Evolutionary conservation across 1,284 basidiomycete genomes (phyloP).

Genomic region (Anthracocystis walkeri): DNA sequence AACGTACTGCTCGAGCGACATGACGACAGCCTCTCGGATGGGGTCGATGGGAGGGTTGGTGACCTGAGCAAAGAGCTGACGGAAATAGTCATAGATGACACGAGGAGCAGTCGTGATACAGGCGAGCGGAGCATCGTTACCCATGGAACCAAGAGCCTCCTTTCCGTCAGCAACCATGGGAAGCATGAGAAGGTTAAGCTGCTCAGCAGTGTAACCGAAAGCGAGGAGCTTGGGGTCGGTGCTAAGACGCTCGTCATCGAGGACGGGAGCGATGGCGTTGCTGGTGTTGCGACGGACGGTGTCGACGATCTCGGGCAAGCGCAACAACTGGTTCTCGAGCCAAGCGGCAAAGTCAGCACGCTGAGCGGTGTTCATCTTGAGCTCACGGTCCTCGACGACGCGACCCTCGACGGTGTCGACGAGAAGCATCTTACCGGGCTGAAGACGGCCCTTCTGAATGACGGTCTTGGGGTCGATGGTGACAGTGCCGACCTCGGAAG

Average conservation of each 20-base stretch:
- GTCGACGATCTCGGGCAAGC: slow-evolving; percentile 61
- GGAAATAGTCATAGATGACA: slow-evolving; percentile 68
- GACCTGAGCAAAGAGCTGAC: slow-evolving; percentile 68
- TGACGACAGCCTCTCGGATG: slow-evolving; percentile 67
- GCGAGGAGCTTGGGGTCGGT: slow-evolving; percentile 65
- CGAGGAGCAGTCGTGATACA: slow-evolving; percentile 64
- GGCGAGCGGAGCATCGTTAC: slow-evolving; percentile 66
- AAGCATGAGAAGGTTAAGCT: slow-evolving; percentile 66
- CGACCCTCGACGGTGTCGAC: slow-evolving; percentile 68
- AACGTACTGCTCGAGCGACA: slow-evolving; percentile 67
- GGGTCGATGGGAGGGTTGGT: slow-evolving; percentile 69
- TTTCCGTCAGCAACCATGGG: slow-evolving; percentile 65
- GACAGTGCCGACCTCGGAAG: slow-evolving; percentile 67
- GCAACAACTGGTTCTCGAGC: slow-evolving; percentile 66
- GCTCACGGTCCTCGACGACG: slow-evolving; percentile 67
- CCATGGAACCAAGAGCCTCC: slow-evolving; percentile 68
- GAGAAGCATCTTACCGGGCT: slow-evolving; percentile 68
- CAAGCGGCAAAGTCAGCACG: slow-evolving; percentile 67
- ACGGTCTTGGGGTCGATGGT: slow-evolving; percentile 64
- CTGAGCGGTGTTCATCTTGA: slow-evolving; percentile 66
- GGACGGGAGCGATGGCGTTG: slow-evolving; percentile 55
- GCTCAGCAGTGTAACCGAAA: slow-evolving; percentile 67
- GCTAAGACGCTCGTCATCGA: slow-evolving; percentile 59
- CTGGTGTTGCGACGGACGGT: slow-evolving; percentile 46
- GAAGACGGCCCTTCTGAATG: slow-evolving; percentile 65